Evolutionary conservation across 345 rosid species (phyloP), one percentile per base, ranked within the genome.

Genomic region (Populus ilicifolia): DNA sequence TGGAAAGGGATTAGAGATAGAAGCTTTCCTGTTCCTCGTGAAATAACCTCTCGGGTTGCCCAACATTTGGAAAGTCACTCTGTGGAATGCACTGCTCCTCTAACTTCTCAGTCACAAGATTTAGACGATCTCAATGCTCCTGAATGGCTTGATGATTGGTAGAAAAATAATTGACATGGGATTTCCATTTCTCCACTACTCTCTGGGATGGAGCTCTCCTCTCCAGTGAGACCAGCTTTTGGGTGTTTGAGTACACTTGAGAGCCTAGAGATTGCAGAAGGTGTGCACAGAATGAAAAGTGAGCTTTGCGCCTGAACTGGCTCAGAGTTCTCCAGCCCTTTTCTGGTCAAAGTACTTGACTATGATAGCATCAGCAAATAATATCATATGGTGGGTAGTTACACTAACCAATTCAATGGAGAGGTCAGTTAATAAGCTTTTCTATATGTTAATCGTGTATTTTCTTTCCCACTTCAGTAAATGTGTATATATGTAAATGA

Each of bases 61-160:
- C 91, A 86, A 68, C 83, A 85, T 78, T 69, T 78, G 64, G 93
- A 88, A 77, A 83, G 74, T 69, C 86, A 79, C 74, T 44, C 77
- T 0, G 86, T 84, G 74, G 90, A 88, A 44, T 69, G 76, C 29
- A 59, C 71, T 66, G 75, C 74, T 77, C 72, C 83, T 62, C 77
- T 69, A 29, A 80, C 84, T 77, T 87, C 89, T 21, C 81, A 88
- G 11, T 46, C 88, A 39, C 67, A 11, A 71, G 93, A 86, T 64
- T 50, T 52, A 59, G 86, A 88, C 67, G 93, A 77, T 67, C 85
- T 87, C 59, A 80, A 83, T 76, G 71, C 71, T 83, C 85, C 88
- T 5, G 88, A 92, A 75, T 93, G 99, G 99, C 90, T 93, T 20
- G 90, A 89, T 21, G 93, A 89, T 56, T 93, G 99, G 99, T 93